Conservation (phyloP, 345 rosid species). For the Toxicodendron radicans region DNA sequence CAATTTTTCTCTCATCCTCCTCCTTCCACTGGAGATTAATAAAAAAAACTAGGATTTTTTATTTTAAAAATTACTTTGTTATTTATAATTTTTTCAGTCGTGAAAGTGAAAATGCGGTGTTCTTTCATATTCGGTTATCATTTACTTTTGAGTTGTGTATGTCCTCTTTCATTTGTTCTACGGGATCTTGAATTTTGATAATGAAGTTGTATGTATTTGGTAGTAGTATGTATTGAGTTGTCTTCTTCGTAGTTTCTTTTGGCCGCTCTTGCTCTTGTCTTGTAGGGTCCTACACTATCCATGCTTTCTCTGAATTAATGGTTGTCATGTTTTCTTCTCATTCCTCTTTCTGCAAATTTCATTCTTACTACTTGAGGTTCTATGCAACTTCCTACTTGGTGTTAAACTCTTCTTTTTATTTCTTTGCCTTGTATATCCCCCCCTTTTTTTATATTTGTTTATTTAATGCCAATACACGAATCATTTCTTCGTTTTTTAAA, state of each 20-base stretch:
- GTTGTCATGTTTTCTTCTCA: constrained; percentile 31
- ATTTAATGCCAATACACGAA: background rate
- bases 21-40: background rate
- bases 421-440: background rate
- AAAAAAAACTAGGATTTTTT: background rate
- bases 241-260: constrained; percentile 39
- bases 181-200: constrained; percentile 30
- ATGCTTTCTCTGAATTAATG: constrained; percentile 38
- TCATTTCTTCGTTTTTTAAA: background rate
- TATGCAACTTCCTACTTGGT: constrained; percentile 27
- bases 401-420: constrained; percentile 19
- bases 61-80: constrained; percentile 11
- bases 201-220: constrained; percentile 31
- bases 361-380: constrained; percentile 43
- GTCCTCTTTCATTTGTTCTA: constrained; percentile 38
- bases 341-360: constrained; percentile 51
- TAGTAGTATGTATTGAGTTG: constrained; percentile 34
- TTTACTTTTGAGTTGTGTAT: constrained; percentile 28
- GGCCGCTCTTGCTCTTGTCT: background rate
- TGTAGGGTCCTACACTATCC: constrained; percentile 47
- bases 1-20: background rate
- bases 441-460: background rate
- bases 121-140: constrained; percentile 41
- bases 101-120: constrained; percentile 34
- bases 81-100: constrained; percentile 28